Evolutionary conservation across 2,329 filamentous ascomycete species (phyloP).

Genomic region (Pseudogymnoascus sp.): DNA sequence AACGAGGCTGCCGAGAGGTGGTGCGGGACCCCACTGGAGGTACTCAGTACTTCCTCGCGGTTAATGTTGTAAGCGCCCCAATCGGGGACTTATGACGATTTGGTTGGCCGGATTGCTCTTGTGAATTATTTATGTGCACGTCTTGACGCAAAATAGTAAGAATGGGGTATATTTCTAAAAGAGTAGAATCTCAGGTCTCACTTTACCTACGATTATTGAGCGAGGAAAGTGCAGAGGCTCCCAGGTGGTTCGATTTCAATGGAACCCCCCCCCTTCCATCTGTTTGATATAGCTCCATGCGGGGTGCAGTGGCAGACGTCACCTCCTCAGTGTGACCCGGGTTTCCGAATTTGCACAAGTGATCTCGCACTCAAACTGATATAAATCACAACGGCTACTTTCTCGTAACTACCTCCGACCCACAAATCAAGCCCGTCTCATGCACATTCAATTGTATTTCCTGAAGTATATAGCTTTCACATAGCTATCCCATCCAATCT

Average conservation of each 20-base stretch:
- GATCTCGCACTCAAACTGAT: not conserved
- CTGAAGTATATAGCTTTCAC: not conserved
- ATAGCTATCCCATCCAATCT: not conserved
- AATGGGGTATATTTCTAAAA: not conserved
- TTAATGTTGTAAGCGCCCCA: not conserved
- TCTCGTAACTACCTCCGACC: not conserved
- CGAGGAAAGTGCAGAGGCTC: not conserved
- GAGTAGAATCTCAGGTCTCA: not conserved
- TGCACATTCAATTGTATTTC: not conserved
- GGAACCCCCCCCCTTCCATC: not conserved
- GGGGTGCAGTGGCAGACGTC: not conserved
- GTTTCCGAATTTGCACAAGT: not conserved
- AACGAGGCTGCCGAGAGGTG: constrained; percentile 6
- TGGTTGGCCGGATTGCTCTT: too few species aligned
- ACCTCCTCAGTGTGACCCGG: not conserved
- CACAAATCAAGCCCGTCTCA: not conserved
- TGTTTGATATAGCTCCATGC: not conserved
- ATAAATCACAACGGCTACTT: not conserved
- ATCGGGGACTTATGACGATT: not conserved
- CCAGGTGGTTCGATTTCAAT: not conserved
- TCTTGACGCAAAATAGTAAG: not conserved
- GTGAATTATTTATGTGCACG: not conserved
- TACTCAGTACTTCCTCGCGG: constrained; percentile 4
- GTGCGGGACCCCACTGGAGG: constrained; percentile 2
- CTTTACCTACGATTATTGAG: not conserved